phyloP scores from a whole-genome alignment of 2,329 filamentous ascomycete genomes.

The Talaromyces albobiverticillius region DNA sequence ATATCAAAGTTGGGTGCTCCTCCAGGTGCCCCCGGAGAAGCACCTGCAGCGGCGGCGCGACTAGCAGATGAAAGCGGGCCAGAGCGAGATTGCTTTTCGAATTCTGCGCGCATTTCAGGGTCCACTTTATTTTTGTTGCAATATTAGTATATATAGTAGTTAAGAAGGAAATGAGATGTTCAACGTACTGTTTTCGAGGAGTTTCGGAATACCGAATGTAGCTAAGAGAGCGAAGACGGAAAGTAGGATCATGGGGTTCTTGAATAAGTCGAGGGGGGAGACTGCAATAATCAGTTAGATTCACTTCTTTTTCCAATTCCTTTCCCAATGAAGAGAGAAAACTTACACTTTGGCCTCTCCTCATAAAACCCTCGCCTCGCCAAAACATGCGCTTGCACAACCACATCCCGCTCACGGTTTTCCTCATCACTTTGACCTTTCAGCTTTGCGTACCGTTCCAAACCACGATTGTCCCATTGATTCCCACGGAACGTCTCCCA shows the following conservation, averaged over 20 bases:
- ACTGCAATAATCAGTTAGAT: slow-evolving; percentile 48
- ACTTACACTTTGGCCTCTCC: slow-evolving; percentile 72
- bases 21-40: slow-evolving; percentile 45
- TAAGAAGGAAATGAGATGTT: neutral
- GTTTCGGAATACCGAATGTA: slow-evolving; percentile 89
- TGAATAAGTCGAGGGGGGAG: slow-evolving; percentile 76
- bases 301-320: neutral
- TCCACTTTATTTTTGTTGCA: slow-evolving; percentile 65
- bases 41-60: slow-evolving; percentile 55
- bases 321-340: too few relatives aligned
- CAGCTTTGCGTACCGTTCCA: slow-evolving; percentile 43
- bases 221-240: slow-evolving; percentile 76
- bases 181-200: slow-evolving; percentile 88
- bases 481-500: slow-evolving; percentile 89
- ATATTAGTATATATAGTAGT: slow-evolving; percentile 15
- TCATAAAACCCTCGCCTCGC: slow-evolving; percentile 72
- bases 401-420: slow-evolving; percentile 25
- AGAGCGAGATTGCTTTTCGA: slow-evolving; percentile 82
- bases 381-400: slow-evolving; percentile 61
- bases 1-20: slow-evolving; percentile 57
- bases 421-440: slow-evolving; percentile 18
- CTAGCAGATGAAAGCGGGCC: slow-evolving; percentile 63
- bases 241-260: slow-evolving; percentile 96
- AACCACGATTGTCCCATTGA: slow-evolving; percentile 81
- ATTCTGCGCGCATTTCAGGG: slow-evolving; percentile 89